Base-by-base conservation (phyloP, 2,329 filamentous ascomycete genomes). In the Curvularia spicifera region DNA sequence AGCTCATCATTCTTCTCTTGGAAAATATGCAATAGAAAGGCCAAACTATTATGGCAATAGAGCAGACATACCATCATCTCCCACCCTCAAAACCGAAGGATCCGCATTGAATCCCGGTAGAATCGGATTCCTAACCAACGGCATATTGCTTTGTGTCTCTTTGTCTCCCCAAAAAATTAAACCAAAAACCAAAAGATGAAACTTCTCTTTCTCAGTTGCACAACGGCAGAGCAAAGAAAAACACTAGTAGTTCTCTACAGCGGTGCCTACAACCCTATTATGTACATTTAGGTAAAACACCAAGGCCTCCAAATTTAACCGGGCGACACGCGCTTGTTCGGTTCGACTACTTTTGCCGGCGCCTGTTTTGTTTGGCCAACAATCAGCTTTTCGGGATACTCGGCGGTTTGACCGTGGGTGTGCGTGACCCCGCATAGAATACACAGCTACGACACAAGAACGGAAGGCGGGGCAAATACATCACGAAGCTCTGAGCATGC, bases 71-170 rank as follows among this genome's bases (percentile, higher is more conserved):
- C 64, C 64, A 64, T 83, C 81, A 42, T 78, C 64, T 7, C 75
- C 76, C 20, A 84, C 80, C 3, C 82, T 76, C 10, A 84, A 62
- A 39, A 85, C 79, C 0, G 85, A 86, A 0, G 86, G 86, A 61
- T 89, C 86, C 5, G 86, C 84, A 55, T 88, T 87, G 76, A 87
- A 88, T 24, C 86, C 85, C 2, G 80, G 78, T 39, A 88, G 77
- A 20, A 87, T 80, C 1, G 85, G 86, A 65, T 87, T 79, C 31
- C 69, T 68, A 40, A 76, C 71, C 45, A 64, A 61, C 15, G 74
- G 71, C 74, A 76, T 76, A n/a, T 44, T 42, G 6, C 39, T 43
- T 13, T 52, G 7, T 20, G 1, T 13, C 24, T 31, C n/a, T 9
- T 28, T 12, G 1, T 28, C 13, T 10, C 18, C 18, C 15, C n/a